These are phyloP conservation scores for Amphicarpaea edgeworthii DNA, from an alignment of 306 rosid species.

Conservation along the genomic window DNA sequence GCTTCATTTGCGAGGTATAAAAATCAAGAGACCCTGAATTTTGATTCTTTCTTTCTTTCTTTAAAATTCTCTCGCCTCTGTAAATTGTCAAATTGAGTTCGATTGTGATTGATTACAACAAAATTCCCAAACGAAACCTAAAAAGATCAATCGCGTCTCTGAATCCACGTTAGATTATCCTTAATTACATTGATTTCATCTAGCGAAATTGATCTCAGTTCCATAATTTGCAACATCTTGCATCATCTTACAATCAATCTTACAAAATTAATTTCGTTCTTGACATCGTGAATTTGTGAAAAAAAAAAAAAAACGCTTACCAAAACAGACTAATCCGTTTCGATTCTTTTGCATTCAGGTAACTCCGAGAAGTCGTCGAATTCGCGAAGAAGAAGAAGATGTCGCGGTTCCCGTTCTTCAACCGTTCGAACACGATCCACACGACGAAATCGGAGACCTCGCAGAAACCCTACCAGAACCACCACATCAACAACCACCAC, in stretches of 20 bases:
- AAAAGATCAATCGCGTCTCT: too few species aligned
- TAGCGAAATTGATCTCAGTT: too few species aligned
- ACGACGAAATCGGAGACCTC: slow-evolving; percentile 46
- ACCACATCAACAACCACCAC: neutral
- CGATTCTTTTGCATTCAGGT: slow-evolving; percentile 13
- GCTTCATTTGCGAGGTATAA: slow-evolving; percentile 35
- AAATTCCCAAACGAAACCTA: neutral
- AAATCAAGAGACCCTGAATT: neutral
- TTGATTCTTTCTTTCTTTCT: neutral
- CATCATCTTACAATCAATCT: too few species aligned
- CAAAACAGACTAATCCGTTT: neutral
- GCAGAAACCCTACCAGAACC: slow-evolving; percentile 51
- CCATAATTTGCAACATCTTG: too few species aligned
- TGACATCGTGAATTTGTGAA: too few species aligned
- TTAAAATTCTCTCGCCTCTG: neutral
- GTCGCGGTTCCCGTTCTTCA: slow-evolving; percentile 70
- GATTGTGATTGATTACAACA: neutral
- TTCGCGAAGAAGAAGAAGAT: slow-evolving; percentile 53
- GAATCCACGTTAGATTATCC: too few species aligned
- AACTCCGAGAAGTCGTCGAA: slow-evolving; percentile 57
- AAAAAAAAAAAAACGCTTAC: too few species aligned
- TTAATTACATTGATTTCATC: too few species aligned
- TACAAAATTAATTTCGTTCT: too few species aligned
- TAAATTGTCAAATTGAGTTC: slow-evolving; percentile 25
- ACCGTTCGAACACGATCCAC: slow-evolving; percentile 69